These are phyloP conservation scores for Stephanodiscus minutulus DNA, from an alignment of 108 stramenopile species.

Conservation along the genomic window DNA sequence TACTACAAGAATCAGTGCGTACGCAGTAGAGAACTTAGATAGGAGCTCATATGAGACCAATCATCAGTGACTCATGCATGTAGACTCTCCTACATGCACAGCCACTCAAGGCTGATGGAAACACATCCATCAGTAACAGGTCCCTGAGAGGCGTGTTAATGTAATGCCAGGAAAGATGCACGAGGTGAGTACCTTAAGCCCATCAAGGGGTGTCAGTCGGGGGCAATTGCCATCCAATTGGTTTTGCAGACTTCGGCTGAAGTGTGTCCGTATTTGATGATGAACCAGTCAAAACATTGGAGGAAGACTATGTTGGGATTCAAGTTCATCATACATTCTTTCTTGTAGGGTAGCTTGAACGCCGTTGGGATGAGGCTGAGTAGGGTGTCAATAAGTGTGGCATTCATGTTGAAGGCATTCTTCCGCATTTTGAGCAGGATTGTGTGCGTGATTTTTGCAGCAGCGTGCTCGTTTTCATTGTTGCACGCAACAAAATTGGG, in stretches of 20 bases:
- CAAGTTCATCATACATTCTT: background rate
- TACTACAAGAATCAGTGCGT: no score
- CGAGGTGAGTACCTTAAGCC: background rate
- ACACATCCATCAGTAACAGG: no score
- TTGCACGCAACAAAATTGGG: background rate
- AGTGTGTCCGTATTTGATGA: background rate
- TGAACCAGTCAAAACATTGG: background rate
- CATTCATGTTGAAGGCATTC: background rate
- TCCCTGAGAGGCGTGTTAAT: background rate
- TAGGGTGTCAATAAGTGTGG: background rate
- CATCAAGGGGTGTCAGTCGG: background rate
- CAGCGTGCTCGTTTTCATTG: background rate
- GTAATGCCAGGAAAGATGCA: background rate
- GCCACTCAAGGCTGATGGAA: no score
- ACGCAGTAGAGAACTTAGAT: no score
- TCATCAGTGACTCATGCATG: no score
- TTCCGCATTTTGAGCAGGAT: background rate
- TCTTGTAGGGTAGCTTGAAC: background rate
- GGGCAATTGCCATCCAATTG: background rate
- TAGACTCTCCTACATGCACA: no score
- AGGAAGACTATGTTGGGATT: background rate
- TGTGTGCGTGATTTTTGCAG: background rate
- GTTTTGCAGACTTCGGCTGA: background rate
- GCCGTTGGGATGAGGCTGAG: background rate
- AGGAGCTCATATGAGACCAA: no score